phyloP scores from a whole-genome alignment of 306 rosid genomes.

The Sicyos baderoa region DNA sequence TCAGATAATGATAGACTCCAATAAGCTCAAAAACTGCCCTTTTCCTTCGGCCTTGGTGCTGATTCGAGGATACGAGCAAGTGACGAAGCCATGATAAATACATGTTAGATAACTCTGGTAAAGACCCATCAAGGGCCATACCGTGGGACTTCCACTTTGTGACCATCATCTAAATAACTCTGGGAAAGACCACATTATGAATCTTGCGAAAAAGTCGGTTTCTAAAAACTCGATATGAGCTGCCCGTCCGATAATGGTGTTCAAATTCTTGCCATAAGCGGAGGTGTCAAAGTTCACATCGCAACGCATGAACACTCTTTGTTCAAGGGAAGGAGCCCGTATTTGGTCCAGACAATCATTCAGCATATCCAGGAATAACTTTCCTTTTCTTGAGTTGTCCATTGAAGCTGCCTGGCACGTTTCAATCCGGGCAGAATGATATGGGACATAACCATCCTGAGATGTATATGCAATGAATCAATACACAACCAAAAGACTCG shows the following conservation, averaged over 20 bases:
- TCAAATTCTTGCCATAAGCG: slow-evolving; percentile 76
- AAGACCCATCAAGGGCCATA: background rate
- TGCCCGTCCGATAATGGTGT: slow-evolving; percentile 74
- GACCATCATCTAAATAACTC: slow-evolving; percentile 50
- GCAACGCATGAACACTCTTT: slow-evolving; percentile 74
- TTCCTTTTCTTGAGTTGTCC: slow-evolving; percentile 66
- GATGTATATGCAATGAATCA: slow-evolving; percentile 8
- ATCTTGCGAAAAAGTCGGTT: slow-evolving; percentile 63
- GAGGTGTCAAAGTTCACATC: slow-evolving; percentile 79
- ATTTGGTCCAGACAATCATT: slow-evolving; percentile 81
- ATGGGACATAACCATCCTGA: slow-evolving; percentile 94
- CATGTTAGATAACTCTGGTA: background rate
- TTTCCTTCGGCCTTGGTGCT: background rate
- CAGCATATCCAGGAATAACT: slow-evolving; percentile 66
- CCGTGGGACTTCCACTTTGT: background rate
- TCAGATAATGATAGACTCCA: background rate
- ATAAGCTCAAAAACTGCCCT: background rate
- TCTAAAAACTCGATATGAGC: slow-evolving; percentile 91
- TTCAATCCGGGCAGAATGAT: slow-evolving; percentile 92
- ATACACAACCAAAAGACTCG: background rate
- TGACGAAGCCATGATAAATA: background rate
- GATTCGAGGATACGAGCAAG: background rate
- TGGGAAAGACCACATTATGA: slow-evolving; percentile 91
- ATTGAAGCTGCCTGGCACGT: slow-evolving; percentile 73
- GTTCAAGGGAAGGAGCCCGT: slow-evolving; percentile 43